Evolutionary conservation across 305 asterid species (phyloP).

Genomic region (Solanum chacoense): DNA sequence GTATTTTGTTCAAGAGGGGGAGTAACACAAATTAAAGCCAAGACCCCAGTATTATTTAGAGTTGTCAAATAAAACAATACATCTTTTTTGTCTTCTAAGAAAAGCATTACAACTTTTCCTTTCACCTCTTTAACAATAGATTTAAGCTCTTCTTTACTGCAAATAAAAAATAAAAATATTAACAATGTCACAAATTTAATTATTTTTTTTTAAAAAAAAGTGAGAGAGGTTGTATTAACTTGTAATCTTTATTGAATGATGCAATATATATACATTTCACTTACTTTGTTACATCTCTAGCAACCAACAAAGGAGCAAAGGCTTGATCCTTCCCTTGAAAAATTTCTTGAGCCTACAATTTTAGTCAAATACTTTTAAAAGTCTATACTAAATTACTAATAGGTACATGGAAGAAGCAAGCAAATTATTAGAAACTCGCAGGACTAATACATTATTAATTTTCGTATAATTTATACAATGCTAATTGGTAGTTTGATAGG

Average conservation of each 20-base stretch:
- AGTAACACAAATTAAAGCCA: background rate
- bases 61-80: background rate
- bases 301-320: background rate
- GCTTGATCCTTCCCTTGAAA: background rate
- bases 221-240: background rate
- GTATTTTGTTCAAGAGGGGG: background rate
- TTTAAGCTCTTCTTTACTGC: background rate
- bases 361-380: background rate
- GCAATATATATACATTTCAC: background rate
- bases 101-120: background rate
- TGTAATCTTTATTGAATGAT: background rate
- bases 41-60: background rate
- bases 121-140: background rate
- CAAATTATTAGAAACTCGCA: background rate
- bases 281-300: background rate
- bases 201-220: too few relatives aligned
- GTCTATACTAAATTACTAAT: background rate
- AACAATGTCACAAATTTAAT: background rate
- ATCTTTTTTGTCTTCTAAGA: background rate
- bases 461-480: background rate
- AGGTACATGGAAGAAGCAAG: background rate
- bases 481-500: background rate
- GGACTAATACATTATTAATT: too few relatives aligned
- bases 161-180: background rate
- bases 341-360: background rate